Evolutionary conservation across 768 basidiomycete species (phyloP).

Genomic region (Mycena amicta): DNA sequence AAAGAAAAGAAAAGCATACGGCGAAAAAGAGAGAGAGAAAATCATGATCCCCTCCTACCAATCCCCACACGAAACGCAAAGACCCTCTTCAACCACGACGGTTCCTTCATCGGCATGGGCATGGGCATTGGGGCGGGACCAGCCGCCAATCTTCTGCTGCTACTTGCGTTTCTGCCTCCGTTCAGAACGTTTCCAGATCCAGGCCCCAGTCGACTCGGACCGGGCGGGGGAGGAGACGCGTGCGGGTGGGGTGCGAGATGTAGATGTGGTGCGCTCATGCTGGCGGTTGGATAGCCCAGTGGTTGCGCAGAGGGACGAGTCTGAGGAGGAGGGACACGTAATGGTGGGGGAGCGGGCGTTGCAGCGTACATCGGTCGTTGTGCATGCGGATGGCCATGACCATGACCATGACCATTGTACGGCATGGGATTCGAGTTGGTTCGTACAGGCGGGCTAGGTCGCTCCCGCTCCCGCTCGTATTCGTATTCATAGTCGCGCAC

Average conservation of each 20-base stretch:
- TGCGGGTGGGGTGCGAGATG: background rate
- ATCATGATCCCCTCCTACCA: background rate
- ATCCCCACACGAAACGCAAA: background rate
- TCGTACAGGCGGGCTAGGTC: background rate
- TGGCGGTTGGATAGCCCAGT: background rate
- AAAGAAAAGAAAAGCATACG: too few species aligned
- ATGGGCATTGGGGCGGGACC: background rate
- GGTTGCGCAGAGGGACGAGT: background rate
- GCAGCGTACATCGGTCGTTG: background rate
- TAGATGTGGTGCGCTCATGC: background rate
- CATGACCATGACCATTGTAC: background rate
- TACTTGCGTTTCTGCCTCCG: too few species aligned
- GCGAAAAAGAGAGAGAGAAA: too few species aligned
- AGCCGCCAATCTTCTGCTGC: background rate
- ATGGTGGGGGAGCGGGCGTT: background rate
- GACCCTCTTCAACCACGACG: background rate
- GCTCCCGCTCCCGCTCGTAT: too few species aligned
- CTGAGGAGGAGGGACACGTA: background rate
- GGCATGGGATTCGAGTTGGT: slow-evolving; percentile 1
- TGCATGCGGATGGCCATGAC: background rate
- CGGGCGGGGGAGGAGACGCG: background rate
- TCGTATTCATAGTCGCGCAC: too few species aligned
- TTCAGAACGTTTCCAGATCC: too few species aligned
- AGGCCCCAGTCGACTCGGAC: background rate
- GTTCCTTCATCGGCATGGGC: background rate